phyloP scores from a whole-genome alignment of 768 basidiomycete species.

The Pulveroboletus sp. region DNA sequence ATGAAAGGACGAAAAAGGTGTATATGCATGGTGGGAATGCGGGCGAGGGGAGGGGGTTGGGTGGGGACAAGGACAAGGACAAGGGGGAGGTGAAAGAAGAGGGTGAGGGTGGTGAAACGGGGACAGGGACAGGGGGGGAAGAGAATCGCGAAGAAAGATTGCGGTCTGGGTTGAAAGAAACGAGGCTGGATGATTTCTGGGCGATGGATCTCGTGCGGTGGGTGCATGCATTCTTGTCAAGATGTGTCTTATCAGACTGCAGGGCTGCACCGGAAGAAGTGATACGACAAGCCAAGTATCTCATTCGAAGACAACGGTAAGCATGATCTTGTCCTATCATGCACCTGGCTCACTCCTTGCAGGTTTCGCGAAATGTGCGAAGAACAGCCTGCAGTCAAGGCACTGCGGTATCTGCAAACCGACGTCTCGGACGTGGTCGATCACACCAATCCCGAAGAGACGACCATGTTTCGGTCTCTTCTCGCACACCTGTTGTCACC shows the following conservation, averaged over 20 bases:
- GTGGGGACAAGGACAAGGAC: background rate
- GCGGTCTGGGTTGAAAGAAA: slow-evolving; percentile 30
- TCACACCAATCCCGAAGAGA: slow-evolving; percentile 60
- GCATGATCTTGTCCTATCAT: slow-evolving; percentile 17
- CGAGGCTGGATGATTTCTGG: slow-evolving; percentile 77
- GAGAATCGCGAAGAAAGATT: slow-evolving; percentile 3
- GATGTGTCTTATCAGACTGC: background rate
- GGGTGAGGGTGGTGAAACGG: background rate
- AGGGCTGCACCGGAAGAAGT: slow-evolving; percentile 67
- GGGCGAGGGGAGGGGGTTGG: slow-evolving; percentile 35
- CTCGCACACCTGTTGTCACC: slow-evolving; percentile 61
- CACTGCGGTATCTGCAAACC: slow-evolving; percentile 68
- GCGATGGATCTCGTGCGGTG: slow-evolving; percentile 66
- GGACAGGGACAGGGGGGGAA: slow-evolving; percentile 16
- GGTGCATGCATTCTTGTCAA: slow-evolving; percentile 9
- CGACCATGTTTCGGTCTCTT: slow-evolving; percentile 60
- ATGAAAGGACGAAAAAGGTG: slow-evolving; percentile 49
- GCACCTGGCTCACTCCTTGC: background rate
- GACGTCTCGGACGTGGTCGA: slow-evolving; percentile 72
- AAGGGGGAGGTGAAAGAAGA: background rate
- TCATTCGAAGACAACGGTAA: slow-evolving; percentile 71
- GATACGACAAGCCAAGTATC: slow-evolving; percentile 59
- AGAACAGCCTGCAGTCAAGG: slow-evolving; percentile 52
- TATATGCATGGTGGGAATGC: slow-evolving; percentile 81
- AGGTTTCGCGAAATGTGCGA: slow-evolving; percentile 87